phyloP scores from a whole-genome alignment of 345 rosid species.

The Kandelia obovata region DNA sequence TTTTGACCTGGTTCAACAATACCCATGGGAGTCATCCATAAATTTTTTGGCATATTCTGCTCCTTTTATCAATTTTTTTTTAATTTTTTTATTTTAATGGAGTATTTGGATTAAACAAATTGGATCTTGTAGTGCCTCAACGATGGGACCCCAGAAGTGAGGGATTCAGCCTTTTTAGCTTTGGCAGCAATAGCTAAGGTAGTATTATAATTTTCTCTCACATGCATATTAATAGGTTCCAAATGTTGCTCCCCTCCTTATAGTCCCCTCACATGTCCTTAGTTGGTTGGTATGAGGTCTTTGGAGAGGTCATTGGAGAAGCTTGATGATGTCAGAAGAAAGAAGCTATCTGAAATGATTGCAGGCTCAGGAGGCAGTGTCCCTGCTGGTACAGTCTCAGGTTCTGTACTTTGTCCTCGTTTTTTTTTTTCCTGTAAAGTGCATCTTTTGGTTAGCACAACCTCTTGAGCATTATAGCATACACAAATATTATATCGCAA shows the following conservation, averaged over 20 bases:
- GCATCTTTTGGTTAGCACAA: neutral
- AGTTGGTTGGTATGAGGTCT: constrained; percentile 99
- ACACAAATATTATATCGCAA: too few relatives aligned
- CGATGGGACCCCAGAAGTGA: constrained; percentile 97
- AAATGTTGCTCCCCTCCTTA: neutral
- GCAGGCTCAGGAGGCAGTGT: constrained; percentile 61
- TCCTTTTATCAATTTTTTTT: neutral
- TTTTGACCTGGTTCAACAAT: too few relatives aligned
- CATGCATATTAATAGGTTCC: neutral
- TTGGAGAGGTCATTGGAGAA: constrained; percentile 96
- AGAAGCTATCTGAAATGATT: constrained; percentile 95
- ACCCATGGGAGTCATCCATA: too few relatives aligned
- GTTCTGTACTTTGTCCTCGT: constrained; percentile 29
- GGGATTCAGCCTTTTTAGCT: constrained; percentile 94
- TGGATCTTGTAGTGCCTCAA: constrained; percentile 72
- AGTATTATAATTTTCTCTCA: constrained; percentile 8
- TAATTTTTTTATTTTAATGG: neutral
- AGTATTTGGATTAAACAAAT: constrained; percentile 4
- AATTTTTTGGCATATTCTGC: too few relatives aligned
- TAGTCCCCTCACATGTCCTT: constrained; percentile 2
- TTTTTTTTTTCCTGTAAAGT: constrained; percentile 7
- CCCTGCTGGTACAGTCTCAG: constrained; percentile 49
- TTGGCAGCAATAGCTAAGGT: constrained; percentile 98
- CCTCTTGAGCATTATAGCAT: neutral
- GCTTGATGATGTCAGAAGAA: constrained; percentile 95